phyloP scores from a whole-genome alignment of 352 stramenopile genomes.

The Aphanomyces euteiches region DNA sequence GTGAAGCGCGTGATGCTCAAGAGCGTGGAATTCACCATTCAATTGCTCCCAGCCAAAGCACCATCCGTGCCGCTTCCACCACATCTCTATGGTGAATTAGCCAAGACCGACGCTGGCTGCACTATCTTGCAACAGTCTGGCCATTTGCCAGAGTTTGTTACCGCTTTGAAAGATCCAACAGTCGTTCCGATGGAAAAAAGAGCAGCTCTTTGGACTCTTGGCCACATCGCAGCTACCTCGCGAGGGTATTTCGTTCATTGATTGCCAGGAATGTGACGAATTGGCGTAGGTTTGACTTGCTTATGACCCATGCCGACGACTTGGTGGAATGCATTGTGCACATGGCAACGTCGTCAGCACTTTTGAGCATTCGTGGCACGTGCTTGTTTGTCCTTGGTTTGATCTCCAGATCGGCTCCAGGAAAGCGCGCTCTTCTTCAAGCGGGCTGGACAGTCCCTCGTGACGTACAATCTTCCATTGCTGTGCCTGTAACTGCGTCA shows the following conservation, averaged over 20 bases:
- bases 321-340: slow-evolving; percentile 85
- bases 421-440: slow-evolving; percentile 58
- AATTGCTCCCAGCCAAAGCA: slow-evolving; percentile 72
- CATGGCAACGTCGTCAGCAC: slow-evolving; percentile 69
- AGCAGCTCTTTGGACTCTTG: slow-evolving; percentile 78
- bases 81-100: slow-evolving; percentile 81
- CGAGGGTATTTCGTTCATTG: slow-evolving; percentile 45
- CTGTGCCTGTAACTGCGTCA: slow-evolving; percentile 74
- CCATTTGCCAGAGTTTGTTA: slow-evolving; percentile 81
- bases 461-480: slow-evolving; percentile 68
- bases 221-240: slow-evolving; percentile 74
- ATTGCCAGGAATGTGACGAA: neutral
- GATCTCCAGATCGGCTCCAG: slow-evolving; percentile 58
- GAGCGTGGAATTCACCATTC: slow-evolving; percentile 85
- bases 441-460: slow-evolving; percentile 76
- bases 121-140: slow-evolving; percentile 74
- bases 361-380: slow-evolving; percentile 80
- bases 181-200: slow-evolving; percentile 81
- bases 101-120: slow-evolving; percentile 77
- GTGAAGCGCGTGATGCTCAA: slow-evolving; percentile 82
- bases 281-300: slow-evolving; percentile 43
- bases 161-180: slow-evolving; percentile 70
- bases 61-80: slow-evolving; percentile 74
- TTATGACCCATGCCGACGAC: slow-evolving; percentile 76
- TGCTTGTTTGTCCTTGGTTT: slow-evolving; percentile 85